Evolutionary conservation across 192 early-diverging fungal species (phyloP).

Genomic region (Haplosporangium gracile): DNA sequence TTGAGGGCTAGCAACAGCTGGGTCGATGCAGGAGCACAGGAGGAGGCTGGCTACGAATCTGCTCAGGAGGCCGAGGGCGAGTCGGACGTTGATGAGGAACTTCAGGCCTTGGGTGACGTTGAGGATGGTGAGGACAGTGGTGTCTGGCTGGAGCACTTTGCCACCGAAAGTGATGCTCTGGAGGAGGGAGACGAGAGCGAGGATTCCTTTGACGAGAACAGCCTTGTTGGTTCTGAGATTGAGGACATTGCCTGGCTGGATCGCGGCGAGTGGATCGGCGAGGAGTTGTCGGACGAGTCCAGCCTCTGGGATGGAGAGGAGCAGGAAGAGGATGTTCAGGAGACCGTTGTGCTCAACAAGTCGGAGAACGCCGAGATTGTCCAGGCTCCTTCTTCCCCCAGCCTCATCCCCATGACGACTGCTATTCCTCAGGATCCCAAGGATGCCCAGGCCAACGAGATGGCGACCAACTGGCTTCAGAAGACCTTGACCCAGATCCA

Average conservation of each 20-base stretch:
- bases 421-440: slow-evolving; percentile 45
- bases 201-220: slow-evolving; percentile 32
- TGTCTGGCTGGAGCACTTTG: slow-evolving; percentile 42
- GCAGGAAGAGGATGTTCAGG: background rate
- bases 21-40: slow-evolving; percentile 51
- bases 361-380: slow-evolving; percentile 29
- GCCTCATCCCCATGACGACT: slow-evolving; percentile 43
- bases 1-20: slow-evolving; percentile 48
- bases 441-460: slow-evolving; percentile 40
- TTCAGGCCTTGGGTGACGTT: slow-evolving; percentile 16
- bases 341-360: background rate
- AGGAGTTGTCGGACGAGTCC: slow-evolving; percentile 44
- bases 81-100: slow-evolving; percentile 42
- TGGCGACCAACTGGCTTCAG: slow-evolving; percentile 58
- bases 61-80: slow-evolving; percentile 42
- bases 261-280: slow-evolving; percentile 52
- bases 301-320: slow-evolving; percentile 39
- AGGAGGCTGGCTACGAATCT: slow-evolving; percentile 38
- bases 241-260: slow-evolving; percentile 43
- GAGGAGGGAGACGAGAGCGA: slow-evolving; percentile 31
- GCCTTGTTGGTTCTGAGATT: slow-evolving; percentile 49
- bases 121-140: slow-evolving; percentile 39
- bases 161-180: slow-evolving; percentile 38
- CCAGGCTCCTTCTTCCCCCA: slow-evolving; percentile 46
- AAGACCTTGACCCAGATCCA: slow-evolving; percentile 59